These are phyloP conservation scores for Suhomyces bribrorum DNA, from an alignment of 1,139 yeast species.

Conservation along the genomic window DNA sequence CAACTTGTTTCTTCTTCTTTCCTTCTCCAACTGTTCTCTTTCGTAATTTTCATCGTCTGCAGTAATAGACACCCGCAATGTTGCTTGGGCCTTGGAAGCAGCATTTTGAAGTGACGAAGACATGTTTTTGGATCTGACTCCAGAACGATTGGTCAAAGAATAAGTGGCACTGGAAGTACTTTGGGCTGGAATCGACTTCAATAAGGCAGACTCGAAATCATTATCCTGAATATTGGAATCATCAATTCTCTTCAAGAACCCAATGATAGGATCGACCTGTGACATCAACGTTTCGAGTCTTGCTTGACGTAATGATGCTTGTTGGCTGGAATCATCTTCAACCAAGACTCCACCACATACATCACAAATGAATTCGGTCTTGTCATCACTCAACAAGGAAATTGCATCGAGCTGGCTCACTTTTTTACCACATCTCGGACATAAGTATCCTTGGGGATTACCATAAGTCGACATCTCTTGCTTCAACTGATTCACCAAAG, in stretches of 20 bases:
- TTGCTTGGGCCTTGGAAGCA: conserved; percentile 58
- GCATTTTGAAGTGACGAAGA: conserved; percentile 38
- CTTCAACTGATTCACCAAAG: conserved; percentile 74
- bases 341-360: conserved; percentile 74
- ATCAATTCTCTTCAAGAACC: conserved; percentile 80
- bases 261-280: conserved; percentile 86
- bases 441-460: conserved; percentile 91
- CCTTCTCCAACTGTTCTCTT: conserved; percentile 65
- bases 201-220: conserved; percentile 77
- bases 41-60: conserved; percentile 83
- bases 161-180: conserved; percentile 66
- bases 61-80: conserved; percentile 87
- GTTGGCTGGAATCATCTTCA: conserved; percentile 88
- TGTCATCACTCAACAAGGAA: conserved; percentile 74
- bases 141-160: conserved; percentile 43
- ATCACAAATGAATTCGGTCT: conserved; percentile 80
- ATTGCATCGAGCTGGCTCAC: conserved; percentile 88
- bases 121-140: conserved; percentile 27
- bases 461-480: conserved; percentile 80
- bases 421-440: conserved; percentile 81
- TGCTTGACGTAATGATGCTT: conserved; percentile 79
- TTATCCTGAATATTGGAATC: conserved; percentile 84
- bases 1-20: conserved; percentile 69
- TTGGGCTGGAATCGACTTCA: conserved; percentile 82
- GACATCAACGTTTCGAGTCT: conserved; percentile 81